A percentile compares a stretch with the other conserved stretches of the same genome.
Conservation (phyloP, 2,329 filamentous ascomycete species). For the Beauveria pseudobassiana region DNA sequence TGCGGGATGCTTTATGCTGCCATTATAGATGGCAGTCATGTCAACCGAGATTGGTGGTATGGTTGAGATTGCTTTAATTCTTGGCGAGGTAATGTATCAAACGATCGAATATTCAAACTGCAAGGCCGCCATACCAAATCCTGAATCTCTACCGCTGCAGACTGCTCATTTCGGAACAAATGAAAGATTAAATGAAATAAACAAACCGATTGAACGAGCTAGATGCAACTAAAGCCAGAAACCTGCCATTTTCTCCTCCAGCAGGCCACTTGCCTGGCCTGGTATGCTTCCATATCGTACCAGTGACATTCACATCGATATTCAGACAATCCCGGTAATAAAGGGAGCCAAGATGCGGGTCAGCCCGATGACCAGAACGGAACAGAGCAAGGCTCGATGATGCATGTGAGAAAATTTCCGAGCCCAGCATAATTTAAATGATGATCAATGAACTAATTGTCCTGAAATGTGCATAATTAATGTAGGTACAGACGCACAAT, state of each 20-base stretch:
- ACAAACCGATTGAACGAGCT: neutral
- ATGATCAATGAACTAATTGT: no score
- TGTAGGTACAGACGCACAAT: no score
- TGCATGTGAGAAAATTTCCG: no score
- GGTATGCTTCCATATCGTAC: neutral
- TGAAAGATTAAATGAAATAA: no score
- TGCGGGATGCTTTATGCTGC: no score
- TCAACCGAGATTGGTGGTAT: no score
- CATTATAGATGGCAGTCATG: no score
- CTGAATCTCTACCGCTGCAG: neutral
- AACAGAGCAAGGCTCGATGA: neutral
- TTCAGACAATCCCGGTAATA: neutral
- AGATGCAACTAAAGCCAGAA: neutral
- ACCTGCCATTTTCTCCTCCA: neutral
- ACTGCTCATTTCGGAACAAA: neutral
- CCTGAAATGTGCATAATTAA: no score
- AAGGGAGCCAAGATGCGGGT: neutral
- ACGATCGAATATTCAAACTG: no score
- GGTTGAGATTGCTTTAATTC: no score
- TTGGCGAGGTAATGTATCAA: no score
- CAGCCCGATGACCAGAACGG: neutral
- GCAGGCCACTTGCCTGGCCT: neutral
- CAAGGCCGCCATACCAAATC: neutral
- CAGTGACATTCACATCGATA: neutral
- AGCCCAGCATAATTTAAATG: no score